phyloP scores from a whole-genome alignment of 2,329 filamentous ascomycete species.

The Hysterium pulicare region DNA sequence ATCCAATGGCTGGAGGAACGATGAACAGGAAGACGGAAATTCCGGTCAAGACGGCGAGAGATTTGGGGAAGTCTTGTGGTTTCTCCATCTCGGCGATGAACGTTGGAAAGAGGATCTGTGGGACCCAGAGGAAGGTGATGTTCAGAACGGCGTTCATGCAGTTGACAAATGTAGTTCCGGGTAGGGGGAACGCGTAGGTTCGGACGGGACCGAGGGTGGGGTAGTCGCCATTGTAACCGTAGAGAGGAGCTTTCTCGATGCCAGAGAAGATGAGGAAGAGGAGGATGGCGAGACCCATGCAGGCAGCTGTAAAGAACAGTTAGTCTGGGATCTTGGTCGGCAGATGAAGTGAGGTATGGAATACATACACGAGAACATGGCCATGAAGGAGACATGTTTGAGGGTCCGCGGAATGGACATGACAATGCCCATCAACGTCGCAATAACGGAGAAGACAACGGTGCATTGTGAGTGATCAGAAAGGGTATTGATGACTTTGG shows the following conservation, averaged over 20 bases:
- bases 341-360: constrained; percentile 12
- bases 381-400: constrained; percentile 50
- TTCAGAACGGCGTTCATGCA: constrained; percentile 52
- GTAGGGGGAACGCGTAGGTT: constrained; percentile 48
- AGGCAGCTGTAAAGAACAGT: constrained; percentile 29
- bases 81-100: constrained; percentile 52
- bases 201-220: constrained; percentile 43
- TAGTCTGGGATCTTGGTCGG: constrained; percentile 4
- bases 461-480: constrained; percentile 50
- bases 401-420: constrained; percentile 47
- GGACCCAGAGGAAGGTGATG: constrained; percentile 51
- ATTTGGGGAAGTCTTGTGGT: constrained; percentile 51
- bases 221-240: constrained; percentile 47
- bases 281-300: constrained; percentile 49
- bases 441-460: constrained; percentile 48
- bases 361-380: constrained; percentile 40
- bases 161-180: constrained; percentile 46
- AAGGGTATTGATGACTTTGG: constrained; percentile 49
- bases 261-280: constrained; percentile 50
- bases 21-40: constrained; percentile 50
- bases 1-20: constrained; percentile 49
- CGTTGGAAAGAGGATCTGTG: constrained; percentile 51
- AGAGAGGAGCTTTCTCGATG: constrained; percentile 44
- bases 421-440: constrained; percentile 46
- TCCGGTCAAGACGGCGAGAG: constrained; percentile 44